phyloP scores from a whole-genome alignment of 2,329 filamentous ascomycete genomes.

The Hymenoscyphus albidus region DNA sequence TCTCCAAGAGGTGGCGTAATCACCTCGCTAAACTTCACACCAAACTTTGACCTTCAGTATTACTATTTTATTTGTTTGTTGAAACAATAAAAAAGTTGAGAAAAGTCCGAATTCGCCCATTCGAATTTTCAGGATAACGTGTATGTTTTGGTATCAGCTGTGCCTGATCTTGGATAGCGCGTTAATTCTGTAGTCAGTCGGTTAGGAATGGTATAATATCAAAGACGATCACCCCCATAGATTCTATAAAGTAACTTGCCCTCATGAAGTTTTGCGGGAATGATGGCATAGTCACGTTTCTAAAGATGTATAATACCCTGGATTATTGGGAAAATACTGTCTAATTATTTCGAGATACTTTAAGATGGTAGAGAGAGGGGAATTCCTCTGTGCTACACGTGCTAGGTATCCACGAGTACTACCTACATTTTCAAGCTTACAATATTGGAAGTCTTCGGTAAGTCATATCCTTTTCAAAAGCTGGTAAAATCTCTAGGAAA shows the following conservation, averaged over 20 bases:
- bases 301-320: not conserved
- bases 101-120: constrained; percentile 36
- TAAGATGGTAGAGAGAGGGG: constrained; percentile 42
- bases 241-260: not conserved
- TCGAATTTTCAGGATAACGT: constrained; percentile 44
- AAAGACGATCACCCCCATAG: not conserved
- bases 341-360: constrained; percentile 46
- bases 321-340: constrained; percentile 29
- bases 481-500: constrained; percentile 53
- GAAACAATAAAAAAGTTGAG: constrained; percentile 43
- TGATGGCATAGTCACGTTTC: not conserved
- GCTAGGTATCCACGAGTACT: not conserved
- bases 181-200: not conserved
- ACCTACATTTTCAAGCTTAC: not conserved
- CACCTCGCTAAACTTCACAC: constrained; percentile 8
- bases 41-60: constrained; percentile 19
- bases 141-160: constrained; percentile 42
- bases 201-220: not conserved
- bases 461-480: constrained; percentile 32
- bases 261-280: not conserved
- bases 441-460: not conserved
- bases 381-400: constrained; percentile 49
- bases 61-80: constrained; percentile 47
- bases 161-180: constrained; percentile 22
- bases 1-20: constrained; percentile 21